Evolutionary conservation across 768 basidiomycete genomes (phyloP).

Genomic region (Suillus spraguei): DNA sequence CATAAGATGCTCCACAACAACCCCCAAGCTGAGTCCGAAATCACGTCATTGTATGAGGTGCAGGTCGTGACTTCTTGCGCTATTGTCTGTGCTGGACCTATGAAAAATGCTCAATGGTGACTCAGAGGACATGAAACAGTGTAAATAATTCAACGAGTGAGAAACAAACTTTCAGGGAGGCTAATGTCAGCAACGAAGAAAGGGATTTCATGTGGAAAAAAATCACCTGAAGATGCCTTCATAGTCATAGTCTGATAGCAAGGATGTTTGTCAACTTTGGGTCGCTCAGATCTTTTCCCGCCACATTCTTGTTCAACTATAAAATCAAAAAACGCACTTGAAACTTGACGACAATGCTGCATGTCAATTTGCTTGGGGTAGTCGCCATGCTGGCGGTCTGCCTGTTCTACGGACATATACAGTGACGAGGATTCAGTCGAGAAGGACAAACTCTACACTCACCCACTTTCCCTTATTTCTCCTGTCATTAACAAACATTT

Average conservation of each 20-base stretch:
- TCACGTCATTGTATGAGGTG: conserved; percentile 71
- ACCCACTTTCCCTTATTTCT: not conserved
- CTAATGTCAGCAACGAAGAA: too few relatives aligned
- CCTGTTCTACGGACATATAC: not conserved
- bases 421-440: not conserved
- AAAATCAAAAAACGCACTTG: not conserved
- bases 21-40: conserved; percentile 64
- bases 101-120: too few relatives aligned
- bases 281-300: not conserved
- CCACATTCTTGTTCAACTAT: not conserved
- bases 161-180: too few relatives aligned
- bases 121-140: too few relatives aligned
- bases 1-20: conserved; percentile 36
- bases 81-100: conserved; percentile 52
- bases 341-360: not conserved
- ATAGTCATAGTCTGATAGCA: too few relatives aligned
- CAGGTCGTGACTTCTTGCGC: conserved; percentile 50
- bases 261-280: not conserved
- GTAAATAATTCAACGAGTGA: too few relatives aligned
- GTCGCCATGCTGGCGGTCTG: not conserved
- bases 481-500: not conserved
- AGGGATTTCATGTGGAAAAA: too few relatives aligned
- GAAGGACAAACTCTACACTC: not conserved
- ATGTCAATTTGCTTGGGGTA: not conserved
- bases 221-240: too few relatives aligned